These are phyloP conservation scores for Mycena amicta DNA, from an alignment of 768 basidiomycete genomes.

Conservation along the genomic window DNA sequence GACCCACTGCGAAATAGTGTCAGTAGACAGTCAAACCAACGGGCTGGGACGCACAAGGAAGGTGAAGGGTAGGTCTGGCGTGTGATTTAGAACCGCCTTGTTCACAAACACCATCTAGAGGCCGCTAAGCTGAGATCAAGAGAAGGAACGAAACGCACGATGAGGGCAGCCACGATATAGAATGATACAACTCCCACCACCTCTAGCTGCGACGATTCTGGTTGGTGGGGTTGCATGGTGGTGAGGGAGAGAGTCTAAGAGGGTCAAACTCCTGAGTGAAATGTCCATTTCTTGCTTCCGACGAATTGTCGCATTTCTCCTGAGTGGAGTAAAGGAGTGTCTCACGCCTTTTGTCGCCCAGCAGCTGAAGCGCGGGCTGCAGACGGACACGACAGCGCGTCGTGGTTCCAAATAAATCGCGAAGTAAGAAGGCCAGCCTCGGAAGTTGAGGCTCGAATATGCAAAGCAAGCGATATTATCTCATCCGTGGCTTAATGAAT, in stretches of 20 bases:
- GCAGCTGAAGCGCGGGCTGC: too few species aligned
- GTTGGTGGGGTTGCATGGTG: conserved; percentile 30
- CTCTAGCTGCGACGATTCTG: conserved; percentile 29
- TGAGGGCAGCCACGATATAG: conserved; percentile 33
- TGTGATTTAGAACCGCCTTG: neutral
- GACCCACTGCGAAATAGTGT: neutral
- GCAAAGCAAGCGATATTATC: too few species aligned
- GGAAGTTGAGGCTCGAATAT: too few species aligned
- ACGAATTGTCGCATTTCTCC: too few species aligned
- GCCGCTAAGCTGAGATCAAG: conserved; percentile 35
- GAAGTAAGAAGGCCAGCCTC: too few species aligned
- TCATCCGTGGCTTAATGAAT: too few species aligned
- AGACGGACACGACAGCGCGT: too few species aligned
- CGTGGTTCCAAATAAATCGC: too few species aligned
- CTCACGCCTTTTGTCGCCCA: too few species aligned
- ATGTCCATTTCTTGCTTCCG: too few species aligned
- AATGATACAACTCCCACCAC: conserved; percentile 29
- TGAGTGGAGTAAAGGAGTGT: too few species aligned
- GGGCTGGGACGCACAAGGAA: neutral
- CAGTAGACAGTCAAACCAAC: neutral
- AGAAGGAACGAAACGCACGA: conserved; percentile 51
- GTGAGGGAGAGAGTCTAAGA: conserved; percentile 26
- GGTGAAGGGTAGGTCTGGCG: neutral
- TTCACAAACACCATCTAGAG: neutral
- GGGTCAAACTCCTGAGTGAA: conserved; percentile 25